phyloP scores from a whole-genome alignment of 2,329 filamentous ascomycete species.

The Ilyonectria sp. region DNA sequence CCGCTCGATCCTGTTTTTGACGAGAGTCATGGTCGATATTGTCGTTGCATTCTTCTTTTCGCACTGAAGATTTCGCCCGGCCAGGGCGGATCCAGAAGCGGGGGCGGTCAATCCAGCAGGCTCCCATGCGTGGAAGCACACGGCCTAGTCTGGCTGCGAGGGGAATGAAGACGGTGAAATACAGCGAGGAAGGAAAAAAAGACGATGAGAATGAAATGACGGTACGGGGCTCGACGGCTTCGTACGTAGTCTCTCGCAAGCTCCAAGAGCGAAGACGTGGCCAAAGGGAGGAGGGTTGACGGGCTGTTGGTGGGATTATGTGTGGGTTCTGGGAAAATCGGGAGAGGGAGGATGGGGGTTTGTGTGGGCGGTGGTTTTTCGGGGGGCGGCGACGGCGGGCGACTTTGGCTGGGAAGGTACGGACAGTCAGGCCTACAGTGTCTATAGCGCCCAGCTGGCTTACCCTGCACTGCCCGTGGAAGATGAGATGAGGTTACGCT shows the following conservation, averaged over 20 bases:
- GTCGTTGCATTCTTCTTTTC: not conserved
- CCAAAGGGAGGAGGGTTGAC: conserved; percentile 8
- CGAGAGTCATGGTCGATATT: not conserved
- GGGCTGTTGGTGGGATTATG: conserved; percentile 28
- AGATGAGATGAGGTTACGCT: too few species aligned
- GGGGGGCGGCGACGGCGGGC: not conserved
- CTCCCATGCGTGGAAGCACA: not conserved
- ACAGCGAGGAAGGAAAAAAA: not conserved
- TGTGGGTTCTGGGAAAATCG: conserved; percentile 24
- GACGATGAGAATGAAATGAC: not conserved
- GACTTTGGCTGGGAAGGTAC: conserved; percentile 21
- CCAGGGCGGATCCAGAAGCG: not conserved
- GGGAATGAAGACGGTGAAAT: too few species aligned
- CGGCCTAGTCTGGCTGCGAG: too few species aligned
- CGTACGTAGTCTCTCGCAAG: not conserved
- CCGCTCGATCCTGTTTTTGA: too few species aligned
- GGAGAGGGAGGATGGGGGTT: conserved; percentile 7
- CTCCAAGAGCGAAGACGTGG: not conserved
- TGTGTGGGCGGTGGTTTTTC: conserved; percentile 11
- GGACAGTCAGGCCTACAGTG: conserved; percentile 7
- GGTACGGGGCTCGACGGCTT: not conserved
- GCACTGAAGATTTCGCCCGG: not conserved
- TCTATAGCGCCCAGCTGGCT: conserved; percentile 6
- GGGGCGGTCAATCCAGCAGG: not conserved
- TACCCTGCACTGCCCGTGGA: conserved; percentile 1